Conservation (phyloP, 176 grass and related monocot genomes). For the Triticum aestivum region IWGSC_CS_RefSeq_v2.1 NC_057814.1:53043117-53043616, state of each 20-base stretch:
- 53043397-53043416: conserved; percentile 21
- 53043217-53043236: conserved; percentile 60
- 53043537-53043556: not conserved
- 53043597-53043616: not conserved
- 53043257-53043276: conserved; percentile 74
- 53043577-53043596: conserved; percentile 7
- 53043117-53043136: not conserved
- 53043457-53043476: not conserved
- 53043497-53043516: conserved; percentile 8
- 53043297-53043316: conserved; percentile 71
- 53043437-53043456: not conserved
- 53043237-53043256: conserved; percentile 58
- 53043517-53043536: conserved; percentile 22
- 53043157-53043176: conserved; percentile 15
- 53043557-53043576: not conserved
- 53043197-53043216: conserved; percentile 61
- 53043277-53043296: conserved; percentile 95
- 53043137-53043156: conserved; percentile 26
- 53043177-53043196: conserved; percentile 41
- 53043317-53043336: conserved; percentile 97
- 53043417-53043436: conserved; percentile 16
- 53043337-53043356: conserved; percentile 61
- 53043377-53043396: conserved; percentile 32
- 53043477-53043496: not conserved
- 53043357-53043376: conserved; percentile 16